Evolutionary conservation across 345 rosid genomes (phyloP).

Genomic region (Fremontodendron californicum): DNA sequence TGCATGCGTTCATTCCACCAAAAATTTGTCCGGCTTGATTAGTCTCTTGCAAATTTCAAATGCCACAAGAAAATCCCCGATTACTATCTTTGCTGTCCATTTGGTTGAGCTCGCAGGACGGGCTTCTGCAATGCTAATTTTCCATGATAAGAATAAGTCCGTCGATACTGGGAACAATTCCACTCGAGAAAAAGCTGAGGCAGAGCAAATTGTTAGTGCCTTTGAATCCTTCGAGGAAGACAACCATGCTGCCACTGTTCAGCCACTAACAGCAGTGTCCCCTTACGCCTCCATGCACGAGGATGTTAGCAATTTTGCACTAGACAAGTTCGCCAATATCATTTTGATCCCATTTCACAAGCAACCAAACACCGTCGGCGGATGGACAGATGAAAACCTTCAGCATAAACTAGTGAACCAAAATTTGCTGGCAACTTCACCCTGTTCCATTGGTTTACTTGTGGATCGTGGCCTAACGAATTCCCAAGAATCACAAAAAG

Average conservation of each 20-base stretch:
- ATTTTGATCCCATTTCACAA: slow-evolving; percentile 60
- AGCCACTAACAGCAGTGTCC: slow-evolving; percentile 52
- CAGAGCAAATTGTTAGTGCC: slow-evolving; percentile 40
- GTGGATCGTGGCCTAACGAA: slow-evolving; percentile 55
- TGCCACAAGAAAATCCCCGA: slow-evolving; percentile 54
- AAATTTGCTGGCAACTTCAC: slow-evolving; percentile 47
- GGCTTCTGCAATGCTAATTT: slow-evolving; percentile 57
- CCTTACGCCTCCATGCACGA: slow-evolving; percentile 61
- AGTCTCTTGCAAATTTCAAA: slow-evolving; percentile 50
- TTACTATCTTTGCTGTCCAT: slow-evolving; percentile 47
- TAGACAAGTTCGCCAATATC: slow-evolving; percentile 50
- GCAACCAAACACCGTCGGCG: slow-evolving; percentile 32
- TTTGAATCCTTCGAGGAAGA: slow-evolving; percentile 39
- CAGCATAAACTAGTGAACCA: slow-evolving; percentile 47
- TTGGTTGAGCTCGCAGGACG: slow-evolving; percentile 62
- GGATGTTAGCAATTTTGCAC: slow-evolving; percentile 58
- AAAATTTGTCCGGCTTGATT: slow-evolving; percentile 40
- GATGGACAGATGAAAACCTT: slow-evolving; percentile 33
- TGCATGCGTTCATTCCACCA: slow-evolving; percentile 43
- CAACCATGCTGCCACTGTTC: slow-evolving; percentile 30
- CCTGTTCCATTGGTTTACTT: slow-evolving; percentile 61
- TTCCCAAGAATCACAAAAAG: background rate
- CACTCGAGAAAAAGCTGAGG: slow-evolving; percentile 28
- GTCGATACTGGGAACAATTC: background rate
- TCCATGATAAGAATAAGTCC: slow-evolving; percentile 31